Evolutionary conservation across 2,329 filamentous ascomycete species (phyloP).

Genomic region (Penicillium sp.): DNA sequence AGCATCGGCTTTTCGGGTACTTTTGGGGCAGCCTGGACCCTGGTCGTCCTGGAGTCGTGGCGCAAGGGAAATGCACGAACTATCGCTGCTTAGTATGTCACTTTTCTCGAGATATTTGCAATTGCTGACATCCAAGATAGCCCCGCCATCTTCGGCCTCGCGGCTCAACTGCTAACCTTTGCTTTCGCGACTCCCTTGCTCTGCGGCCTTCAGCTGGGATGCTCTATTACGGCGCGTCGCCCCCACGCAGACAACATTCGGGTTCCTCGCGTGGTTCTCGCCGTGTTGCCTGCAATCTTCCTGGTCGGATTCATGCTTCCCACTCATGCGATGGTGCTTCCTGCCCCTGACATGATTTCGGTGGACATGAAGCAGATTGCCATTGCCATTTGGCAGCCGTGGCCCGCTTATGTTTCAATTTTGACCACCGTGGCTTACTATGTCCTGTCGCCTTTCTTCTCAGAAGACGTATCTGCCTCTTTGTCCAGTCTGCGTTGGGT

Average conservation of each 20-base stretch:
- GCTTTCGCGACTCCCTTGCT: slow-evolving; percentile 44
- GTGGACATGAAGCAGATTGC: slow-evolving; percentile 45
- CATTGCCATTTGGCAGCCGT: slow-evolving; percentile 50
- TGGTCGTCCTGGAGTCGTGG: slow-evolving; percentile 45
- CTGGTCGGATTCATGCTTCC: slow-evolving; percentile 44
- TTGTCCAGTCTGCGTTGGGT: slow-evolving; percentile 34
- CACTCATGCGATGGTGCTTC: slow-evolving; percentile 41
- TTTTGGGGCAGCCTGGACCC: slow-evolving; percentile 40
- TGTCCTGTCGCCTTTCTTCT: slow-evolving; percentile 22
- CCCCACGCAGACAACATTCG: slow-evolving; percentile 33
- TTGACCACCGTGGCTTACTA: slow-evolving; percentile 32
- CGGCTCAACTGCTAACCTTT: slow-evolving; percentile 43
- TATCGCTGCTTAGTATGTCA: slow-evolving; percentile 40
- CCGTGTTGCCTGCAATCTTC: slow-evolving; percentile 40
- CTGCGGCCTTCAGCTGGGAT: slow-evolving; percentile 41
- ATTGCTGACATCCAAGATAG: slow-evolving; percentile 20
- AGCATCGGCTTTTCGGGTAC: slow-evolving; percentile 39
- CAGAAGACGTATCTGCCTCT: slow-evolving; percentile 24
- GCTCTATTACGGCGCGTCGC: slow-evolving; percentile 38
- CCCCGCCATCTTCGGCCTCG: slow-evolving; percentile 37
- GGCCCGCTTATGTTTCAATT: slow-evolving; percentile 45
- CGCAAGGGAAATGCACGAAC: slow-evolving; percentile 42
- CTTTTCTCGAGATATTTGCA: neutral
- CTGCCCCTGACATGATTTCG: slow-evolving; percentile 37
- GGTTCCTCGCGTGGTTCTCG: slow-evolving; percentile 29